Evolutionary conservation across 2,329 filamentous ascomycete species (phyloP).

Genomic region (Colletotrichum sp.): DNA sequence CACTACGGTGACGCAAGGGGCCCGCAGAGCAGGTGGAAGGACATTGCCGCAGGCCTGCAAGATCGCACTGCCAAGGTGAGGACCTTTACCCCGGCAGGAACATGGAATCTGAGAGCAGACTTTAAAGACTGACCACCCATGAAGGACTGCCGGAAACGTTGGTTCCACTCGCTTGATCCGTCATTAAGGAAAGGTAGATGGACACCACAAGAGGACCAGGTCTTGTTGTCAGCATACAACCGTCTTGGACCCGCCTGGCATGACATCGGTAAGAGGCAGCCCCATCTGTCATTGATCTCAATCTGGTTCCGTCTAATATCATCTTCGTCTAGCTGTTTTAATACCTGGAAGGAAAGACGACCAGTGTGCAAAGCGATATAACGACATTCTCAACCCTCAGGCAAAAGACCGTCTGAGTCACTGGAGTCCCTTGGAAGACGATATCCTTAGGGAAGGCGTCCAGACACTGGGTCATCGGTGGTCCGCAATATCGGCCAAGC

Average conservation of each 20-base stretch:
- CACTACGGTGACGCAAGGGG: constrained; percentile 31
- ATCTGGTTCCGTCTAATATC: background rate
- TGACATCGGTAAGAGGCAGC: background rate
- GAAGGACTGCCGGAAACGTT: constrained; percentile 34
- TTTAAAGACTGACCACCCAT: too few relatives aligned
- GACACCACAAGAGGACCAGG: constrained; percentile 32
- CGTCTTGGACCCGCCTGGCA: constrained; percentile 14
- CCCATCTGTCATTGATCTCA: background rate
- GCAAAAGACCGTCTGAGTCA: constrained; percentile 29
- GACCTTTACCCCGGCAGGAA: background rate
- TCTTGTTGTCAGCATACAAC: constrained; percentile 30
- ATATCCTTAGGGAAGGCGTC: constrained; percentile 27
- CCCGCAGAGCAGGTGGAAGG: constrained; percentile 31
- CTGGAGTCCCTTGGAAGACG: constrained; percentile 30
- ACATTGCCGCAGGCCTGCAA: constrained; percentile 28
- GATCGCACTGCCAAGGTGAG: constrained; percentile 24
- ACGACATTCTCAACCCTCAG: constrained; percentile 30
- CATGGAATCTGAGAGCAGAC: background rate
- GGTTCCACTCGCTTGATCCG: constrained; percentile 34
- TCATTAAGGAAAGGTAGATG: constrained; percentile 31
- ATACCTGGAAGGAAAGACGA: constrained; percentile 34
- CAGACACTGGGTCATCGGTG: constrained; percentile 28
- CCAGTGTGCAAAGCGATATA: constrained; percentile 33
- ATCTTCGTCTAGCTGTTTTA: constrained; percentile 25
- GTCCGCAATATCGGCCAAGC: constrained; percentile 29